Evolutionary conservation across 768 basidiomycete genomes (phyloP), one percentile per base, ranked within the genome.

Genomic region (Rossbeevera mucosa): DNA sequence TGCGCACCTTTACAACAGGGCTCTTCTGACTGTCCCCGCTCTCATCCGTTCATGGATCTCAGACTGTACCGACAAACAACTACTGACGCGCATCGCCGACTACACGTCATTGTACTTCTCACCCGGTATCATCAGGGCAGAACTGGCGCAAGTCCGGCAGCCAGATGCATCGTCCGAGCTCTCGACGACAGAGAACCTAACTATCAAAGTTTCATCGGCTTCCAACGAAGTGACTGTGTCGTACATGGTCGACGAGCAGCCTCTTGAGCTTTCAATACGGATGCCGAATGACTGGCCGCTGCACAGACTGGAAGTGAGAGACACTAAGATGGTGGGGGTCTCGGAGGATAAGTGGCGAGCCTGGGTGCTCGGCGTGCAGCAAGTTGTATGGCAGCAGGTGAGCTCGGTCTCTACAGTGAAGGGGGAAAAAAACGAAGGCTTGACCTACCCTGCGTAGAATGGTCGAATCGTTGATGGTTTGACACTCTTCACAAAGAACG

Each of bases 281-380:
- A 83, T 98, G 25, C 96, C 96, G 5, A 64, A 70, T 2, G 95
- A 97, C 63, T 99, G 91, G 83, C 96, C 96, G 0, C 73, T 99
- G 30, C 86, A 86, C 57, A 79, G 78, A 41, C 86, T 97, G 24
- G 94, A 94, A 61, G 83, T 97, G n/a, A 81, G 81, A 62, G 94
- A 94, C 55, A 75, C 86, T 33, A 83, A 85, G 64, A 77, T 82
- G 57, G 84, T 96, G 8, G 96, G 93, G 5, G 92, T 98, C 7
- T 81, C 88, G 16, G 94, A 95, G 63, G 84, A 83, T 54, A 81
- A 82, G 54, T 98, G 94, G 95, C 77, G 94, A 57, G 87, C 88
- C 1, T 99, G 95, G 96, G 76, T 95, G 50, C 76, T 98, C 21
- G 91, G 84, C 14, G 86, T 97, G 30, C 92, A 94, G 65, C 94